These are phyloP conservation scores for Boeremia lycopersici DNA, from an alignment of 2,329 filamentous ascomycete genomes.

Conservation along the genomic window DNA sequence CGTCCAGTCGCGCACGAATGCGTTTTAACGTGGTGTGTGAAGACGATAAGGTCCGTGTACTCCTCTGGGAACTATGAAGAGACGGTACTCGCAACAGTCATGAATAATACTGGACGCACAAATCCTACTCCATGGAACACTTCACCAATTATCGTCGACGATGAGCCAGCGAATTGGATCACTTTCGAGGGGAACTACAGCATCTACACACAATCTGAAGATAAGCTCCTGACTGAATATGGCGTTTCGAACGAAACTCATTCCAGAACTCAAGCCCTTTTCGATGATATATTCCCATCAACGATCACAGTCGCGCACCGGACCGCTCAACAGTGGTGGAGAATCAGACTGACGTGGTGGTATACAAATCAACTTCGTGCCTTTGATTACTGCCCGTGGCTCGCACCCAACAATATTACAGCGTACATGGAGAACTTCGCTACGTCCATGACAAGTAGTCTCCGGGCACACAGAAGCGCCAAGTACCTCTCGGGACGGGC, in stretches of 20 bases:
- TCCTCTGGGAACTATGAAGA: conserved; percentile 22
- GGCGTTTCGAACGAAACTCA: too few species aligned
- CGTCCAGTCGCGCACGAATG: conserved; percentile 29
- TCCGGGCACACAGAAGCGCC: too few species aligned
- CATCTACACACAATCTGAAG: too few species aligned
- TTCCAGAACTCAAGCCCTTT: not conserved
- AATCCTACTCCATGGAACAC: too few species aligned
- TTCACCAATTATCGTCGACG: too few species aligned
- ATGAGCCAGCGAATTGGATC: too few species aligned
- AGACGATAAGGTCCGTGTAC: conserved; percentile 27
- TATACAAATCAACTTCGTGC: too few species aligned
- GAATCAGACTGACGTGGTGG: not conserved
- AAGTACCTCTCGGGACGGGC: too few species aligned
- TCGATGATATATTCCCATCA: conserved; percentile 20
- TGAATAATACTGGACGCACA: conserved; percentile 4
- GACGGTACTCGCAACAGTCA: conserved; percentile 8
- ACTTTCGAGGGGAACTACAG: too few species aligned
- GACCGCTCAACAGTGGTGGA: not conserved
- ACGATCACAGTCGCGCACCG: not conserved
- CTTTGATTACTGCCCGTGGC: conserved; percentile 24
- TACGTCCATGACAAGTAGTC: conserved; percentile 26
- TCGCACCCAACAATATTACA: conserved; percentile 29
- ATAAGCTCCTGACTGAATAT: too few species aligned
- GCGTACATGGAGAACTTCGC: conserved; percentile 27
- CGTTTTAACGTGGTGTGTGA: conserved; percentile 32